These are phyloP conservation scores for Cymbopogon flexuosus DNA, from an alignment of 202 grass and related monocot species.

Conservation along the genomic window DNA sequence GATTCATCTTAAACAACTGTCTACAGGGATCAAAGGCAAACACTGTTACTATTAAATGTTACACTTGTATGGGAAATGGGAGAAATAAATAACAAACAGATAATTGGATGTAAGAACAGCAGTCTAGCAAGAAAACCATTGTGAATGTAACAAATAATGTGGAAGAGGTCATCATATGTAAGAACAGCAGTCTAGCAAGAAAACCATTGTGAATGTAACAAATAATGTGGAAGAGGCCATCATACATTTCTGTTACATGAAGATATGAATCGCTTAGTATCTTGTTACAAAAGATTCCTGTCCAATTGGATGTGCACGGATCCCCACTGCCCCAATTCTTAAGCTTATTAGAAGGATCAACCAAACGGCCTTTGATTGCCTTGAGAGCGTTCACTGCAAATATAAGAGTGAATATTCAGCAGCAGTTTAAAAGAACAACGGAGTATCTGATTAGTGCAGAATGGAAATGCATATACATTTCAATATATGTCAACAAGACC, in stretches of 20 bases:
- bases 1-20: constrained; percentile 76
- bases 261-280: constrained; percentile 42
- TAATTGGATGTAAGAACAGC: neutral
- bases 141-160: neutral
- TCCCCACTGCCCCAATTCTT: constrained; percentile 70
- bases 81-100: constrained; percentile 17
- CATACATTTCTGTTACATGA: constrained; percentile 82
- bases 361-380: constrained; percentile 44
- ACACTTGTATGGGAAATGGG: neutral
- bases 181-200: neutral
- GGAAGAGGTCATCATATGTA: constrained; percentile 26
- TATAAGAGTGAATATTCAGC: constrained; percentile 12
- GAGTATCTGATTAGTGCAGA: neutral
- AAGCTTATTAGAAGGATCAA: constrained; percentile 71
- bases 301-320: constrained; percentile 81
- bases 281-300: constrained; percentile 51
- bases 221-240: neutral
- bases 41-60: constrained; percentile 29
- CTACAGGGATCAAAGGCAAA: constrained; percentile 31
- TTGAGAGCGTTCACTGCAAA: constrained; percentile 62
- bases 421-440: neutral
- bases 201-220: neutral
- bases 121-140: neutral
- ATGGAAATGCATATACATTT: neutral
- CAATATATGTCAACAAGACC: neutral